Conservation (phyloP, 176 grass and related monocot species). For the Dactylis glomerata region DNA sequence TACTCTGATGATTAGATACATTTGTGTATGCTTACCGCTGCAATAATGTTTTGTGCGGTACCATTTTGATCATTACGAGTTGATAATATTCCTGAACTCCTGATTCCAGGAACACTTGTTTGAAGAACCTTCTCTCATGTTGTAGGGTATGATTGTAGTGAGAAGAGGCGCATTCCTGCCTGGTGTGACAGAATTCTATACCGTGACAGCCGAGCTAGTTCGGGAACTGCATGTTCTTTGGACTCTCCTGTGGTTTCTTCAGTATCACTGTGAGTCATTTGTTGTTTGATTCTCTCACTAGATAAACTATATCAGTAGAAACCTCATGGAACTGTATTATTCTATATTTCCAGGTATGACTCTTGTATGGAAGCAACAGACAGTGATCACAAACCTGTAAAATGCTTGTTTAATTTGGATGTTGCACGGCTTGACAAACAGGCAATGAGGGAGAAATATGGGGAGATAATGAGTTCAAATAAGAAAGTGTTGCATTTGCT, state of each 20-base stretch:
- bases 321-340: slow-evolving; percentile 6
- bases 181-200: slow-evolving; percentile 96
- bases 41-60: background rate
- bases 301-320: slow-evolving; percentile 9
- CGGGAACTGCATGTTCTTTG: slow-evolving; percentile 53
- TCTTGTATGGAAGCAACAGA: slow-evolving; percentile 88
- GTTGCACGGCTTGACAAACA: slow-evolving; percentile 71
- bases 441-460: slow-evolving; percentile 62
- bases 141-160: slow-evolving; percentile 88
- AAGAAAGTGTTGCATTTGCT: slow-evolving; percentile 39
- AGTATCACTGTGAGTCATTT: slow-evolving; percentile 78
- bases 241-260: slow-evolving; percentile 77
- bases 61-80: background rate
- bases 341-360: slow-evolving; percentile 64
- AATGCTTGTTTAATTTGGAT: slow-evolving; percentile 80
- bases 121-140: background rate
- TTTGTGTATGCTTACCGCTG: background rate
- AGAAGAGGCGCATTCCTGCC: slow-evolving; percentile 92
- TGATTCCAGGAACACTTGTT: background rate
- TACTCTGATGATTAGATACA: slow-evolving; percentile 5
- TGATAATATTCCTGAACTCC: slow-evolving; percentile 1
- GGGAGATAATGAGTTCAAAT: slow-evolving; percentile 67
- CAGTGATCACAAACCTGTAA: slow-evolving; percentile 95
- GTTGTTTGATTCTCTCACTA: background rate
- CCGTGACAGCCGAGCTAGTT: slow-evolving; percentile 65